phyloP scores from a whole-genome alignment of 2,329 filamentous ascomycete genomes.

The Penicillium psychrosexuale region DNA sequence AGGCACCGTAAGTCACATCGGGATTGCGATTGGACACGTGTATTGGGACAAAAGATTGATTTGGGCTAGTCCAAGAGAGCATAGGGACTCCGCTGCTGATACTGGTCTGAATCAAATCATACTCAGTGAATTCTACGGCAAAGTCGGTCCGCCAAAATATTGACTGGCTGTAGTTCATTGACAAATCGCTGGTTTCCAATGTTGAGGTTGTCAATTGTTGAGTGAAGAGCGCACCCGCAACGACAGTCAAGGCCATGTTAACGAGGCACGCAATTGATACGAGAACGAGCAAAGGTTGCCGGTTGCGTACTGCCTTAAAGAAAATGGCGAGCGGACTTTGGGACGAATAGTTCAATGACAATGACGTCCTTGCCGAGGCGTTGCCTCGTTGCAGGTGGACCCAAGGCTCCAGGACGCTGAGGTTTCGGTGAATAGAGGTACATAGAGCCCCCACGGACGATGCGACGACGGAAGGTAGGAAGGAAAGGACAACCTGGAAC shows the following conservation, averaged over 20 bases:
- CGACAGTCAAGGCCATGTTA: conserved; percentile 31
- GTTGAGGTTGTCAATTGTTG: conserved; percentile 30
- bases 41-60: conserved; percentile 32
- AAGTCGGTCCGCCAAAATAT: conserved; percentile 31
- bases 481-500: conserved; percentile 32
- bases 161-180: conserved; percentile 31
- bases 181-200: conserved; percentile 22
- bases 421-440: conserved; percentile 34
- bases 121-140: conserved; percentile 34
- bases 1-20: conserved; percentile 27
- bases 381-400: conserved; percentile 35
- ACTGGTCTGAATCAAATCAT: conserved; percentile 36
- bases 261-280: conserved; percentile 32
- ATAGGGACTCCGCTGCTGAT: conserved; percentile 34
- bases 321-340: conserved; percentile 33
- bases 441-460: conserved; percentile 33
- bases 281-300: conserved; percentile 27
- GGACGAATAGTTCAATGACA: conserved; percentile 35
- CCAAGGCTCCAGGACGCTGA: conserved; percentile 37
- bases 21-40: conserved; percentile 20
- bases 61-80: conserved; percentile 32
- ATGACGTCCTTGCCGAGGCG: conserved; percentile 24
- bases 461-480: conserved; percentile 33
- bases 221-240: conserved; percentile 35
- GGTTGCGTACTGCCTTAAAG: conserved; percentile 28